phyloP scores from a whole-genome alignment of 1,284 basidiomycete genomes.

The Ceratobasidium sp. region DNA sequence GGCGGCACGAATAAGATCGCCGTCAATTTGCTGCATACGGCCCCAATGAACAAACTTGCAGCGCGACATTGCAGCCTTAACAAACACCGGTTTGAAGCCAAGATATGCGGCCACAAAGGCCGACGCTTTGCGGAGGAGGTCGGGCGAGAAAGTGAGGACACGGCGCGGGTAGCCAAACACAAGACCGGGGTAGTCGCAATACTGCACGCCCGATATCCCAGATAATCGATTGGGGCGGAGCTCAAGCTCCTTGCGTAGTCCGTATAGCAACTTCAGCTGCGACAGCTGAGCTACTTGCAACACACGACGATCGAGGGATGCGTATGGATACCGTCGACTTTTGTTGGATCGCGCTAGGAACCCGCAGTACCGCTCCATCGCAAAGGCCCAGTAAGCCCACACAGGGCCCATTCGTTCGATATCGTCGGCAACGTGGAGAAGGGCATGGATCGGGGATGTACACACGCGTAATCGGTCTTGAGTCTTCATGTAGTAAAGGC shows the following conservation, averaged over 20 bases:
- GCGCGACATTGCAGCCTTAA: background rate
- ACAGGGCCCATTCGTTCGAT: conserved; percentile 18
- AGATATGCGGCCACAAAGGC: background rate
- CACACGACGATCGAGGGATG: conserved; percentile 45
- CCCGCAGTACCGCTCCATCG: conserved; percentile 25
- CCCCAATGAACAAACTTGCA: conserved; percentile 19
- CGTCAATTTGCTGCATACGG: conserved; percentile 14
- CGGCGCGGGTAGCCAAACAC: background rate
- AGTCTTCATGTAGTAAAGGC: background rate
- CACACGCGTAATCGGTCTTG: background rate
- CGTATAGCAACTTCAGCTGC: conserved; percentile 25
- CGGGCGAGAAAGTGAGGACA: conserved; percentile 36
- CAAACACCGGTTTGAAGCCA: background rate
- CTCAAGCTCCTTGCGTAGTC: conserved; percentile 4
- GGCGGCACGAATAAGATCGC: no score
- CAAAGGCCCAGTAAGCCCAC: conserved; percentile 35
- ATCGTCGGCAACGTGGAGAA: conserved; percentile 51
- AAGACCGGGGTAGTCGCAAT: background rate
- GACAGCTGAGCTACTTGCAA: conserved; percentile 39
- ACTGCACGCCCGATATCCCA: background rate
- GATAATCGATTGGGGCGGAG: no score
- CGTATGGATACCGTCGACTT: conserved; percentile 45
- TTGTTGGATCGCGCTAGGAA: conserved; percentile 43
- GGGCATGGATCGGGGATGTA: conserved; percentile 51
- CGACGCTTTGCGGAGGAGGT: conserved; percentile 27